Base-by-base conservation (phyloP, 345 rosid species). In the Brassica napus region DNA sequence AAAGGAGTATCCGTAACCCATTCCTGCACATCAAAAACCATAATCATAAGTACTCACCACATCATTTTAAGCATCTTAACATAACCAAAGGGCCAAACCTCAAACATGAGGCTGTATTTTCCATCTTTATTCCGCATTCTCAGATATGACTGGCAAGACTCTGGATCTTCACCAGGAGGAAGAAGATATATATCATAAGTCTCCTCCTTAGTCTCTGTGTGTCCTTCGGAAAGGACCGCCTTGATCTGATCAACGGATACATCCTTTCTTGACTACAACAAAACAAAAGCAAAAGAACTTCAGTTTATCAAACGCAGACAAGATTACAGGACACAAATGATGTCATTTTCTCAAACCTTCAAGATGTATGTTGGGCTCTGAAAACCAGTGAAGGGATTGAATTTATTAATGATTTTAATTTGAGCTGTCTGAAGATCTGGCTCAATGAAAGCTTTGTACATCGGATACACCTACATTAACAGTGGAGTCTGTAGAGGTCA, bases 51-150 rank as follows among this genome's bases (percentile, higher is more conserved):
- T 74, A 74, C 21, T 37, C 66, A 49, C 57, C 71, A 52, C 26
- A 34, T 60, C 6, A 65, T 8, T 71, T 44, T 58, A 58, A 32
- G 35, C 6, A 32, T 32, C 35, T 32, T 32, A 32, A 32, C 34
- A 31, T 31, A 4, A 31, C 34, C 28, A 1, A 26, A 39, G 49
- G 63, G 68, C 12, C 92, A 75, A 77, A 95, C 99, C 99, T 95
- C 99, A 85, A 95, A 93, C 99, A 95, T 95, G 77, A 95, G 99
- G 83, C 89, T 93, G 77, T 95, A 95, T 83, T 91, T 93, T 83
- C 98, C 99, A 74, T 95, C 98, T 88, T 91, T 95, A 69, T 95
- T 95, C 82, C 98, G 86, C 98, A 95, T 95, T 83, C 99, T 90
- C 81, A 95, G 72, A 83, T 95, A 95, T 21, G 99, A 95, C 62